Evolutionary conservation across 768 basidiomycete species (phyloP).

Genomic region (Dendrothele bispora): DNA sequence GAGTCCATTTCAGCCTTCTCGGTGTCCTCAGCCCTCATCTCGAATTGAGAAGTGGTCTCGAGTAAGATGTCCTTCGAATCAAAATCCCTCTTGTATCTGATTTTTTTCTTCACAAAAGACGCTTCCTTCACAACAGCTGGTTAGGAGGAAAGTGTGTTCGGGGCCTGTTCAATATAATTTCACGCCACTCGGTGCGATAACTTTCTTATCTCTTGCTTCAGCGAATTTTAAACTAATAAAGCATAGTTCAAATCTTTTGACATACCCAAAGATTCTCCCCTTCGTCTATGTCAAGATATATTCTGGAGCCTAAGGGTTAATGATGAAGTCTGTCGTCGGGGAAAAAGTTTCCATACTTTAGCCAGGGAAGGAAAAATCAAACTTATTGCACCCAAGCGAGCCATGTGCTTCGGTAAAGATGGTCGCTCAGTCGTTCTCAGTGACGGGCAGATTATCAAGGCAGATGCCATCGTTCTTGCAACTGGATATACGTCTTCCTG

Average conservation of each 20-base stretch:
- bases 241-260: conserved; percentile 29
- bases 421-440: conserved; percentile 39
- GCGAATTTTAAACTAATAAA: conserved; percentile 2
- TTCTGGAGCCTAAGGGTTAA: conserved; percentile 12
- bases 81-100: background rate
- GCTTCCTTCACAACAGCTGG: conserved; percentile 40
- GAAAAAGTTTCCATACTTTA: conserved; percentile 50
- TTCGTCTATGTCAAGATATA: conserved; percentile 28
- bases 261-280: conserved; percentile 49
- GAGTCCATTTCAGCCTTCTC: conserved; percentile 46
- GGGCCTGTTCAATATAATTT: conserved; percentile 46
- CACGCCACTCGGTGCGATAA: conserved; percentile 36
- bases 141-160: conserved; percentile 52
- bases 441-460: conserved; percentile 40
- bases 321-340: conserved; percentile 23
- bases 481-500: conserved; percentile 66
- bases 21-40: conserved; percentile 48
- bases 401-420: conserved; percentile 33
- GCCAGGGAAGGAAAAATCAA: conserved; percentile 50
- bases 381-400: conserved; percentile 45
- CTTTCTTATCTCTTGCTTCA: background rate
- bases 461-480: conserved; percentile 51
- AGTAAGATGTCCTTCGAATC: conserved; percentile 34
- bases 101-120: conserved; percentile 14
- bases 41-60: conserved; percentile 48